Evolutionary conservation across 1,284 basidiomycete species (phyloP), one percentile per base, ranked within the genome.

Genomic region (Marasmius tenuissimus): DNA sequence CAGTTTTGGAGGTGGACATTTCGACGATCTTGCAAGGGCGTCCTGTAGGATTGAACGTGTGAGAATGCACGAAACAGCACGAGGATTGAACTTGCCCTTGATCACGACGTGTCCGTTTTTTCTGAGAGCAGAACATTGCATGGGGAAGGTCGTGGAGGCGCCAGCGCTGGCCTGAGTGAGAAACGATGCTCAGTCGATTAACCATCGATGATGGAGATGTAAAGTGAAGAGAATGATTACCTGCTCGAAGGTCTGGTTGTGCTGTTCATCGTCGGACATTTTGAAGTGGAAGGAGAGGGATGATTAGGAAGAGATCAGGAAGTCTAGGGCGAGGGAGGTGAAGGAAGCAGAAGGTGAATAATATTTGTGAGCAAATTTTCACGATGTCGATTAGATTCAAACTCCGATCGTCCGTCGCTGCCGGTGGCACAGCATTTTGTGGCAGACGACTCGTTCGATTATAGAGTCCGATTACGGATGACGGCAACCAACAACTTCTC

Each of bases 1-100:
- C 96, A 59, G 95, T 97, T 88, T 99, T 99, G 76, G 97, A 99
- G 82, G 97, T 99, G 68, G 96, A 98, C 97, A 99, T 99, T 74
- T 96, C 95, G 71, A 96, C 90, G 80, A 97, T 97, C 86, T 98
- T 98, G 94, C 97, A 99, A 69, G 97, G 97, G 72, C 96, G 91
- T 71, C 90, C 91, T 91, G 67, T 12, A 62, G 50, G 55, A 55
- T 53, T 22, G 11, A 58, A 58, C 62, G 42, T 49, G 27, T 59
- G 14, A 53, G 61, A 60, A 54, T 53, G 54, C 49, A 49, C 69
- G 57, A 40, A 49, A 63, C 27, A 40, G 35, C 20, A 4, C 38
- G 10, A 16, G 4, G 5, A 27, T 18, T 57, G 39, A 22, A 68
- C 71, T 35, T 61, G 86, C 89, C 85, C 86, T 98, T 98, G 83